phyloP scores from a whole-genome alignment of 257 asterid species.

The Verbena officinalis region DNA sequence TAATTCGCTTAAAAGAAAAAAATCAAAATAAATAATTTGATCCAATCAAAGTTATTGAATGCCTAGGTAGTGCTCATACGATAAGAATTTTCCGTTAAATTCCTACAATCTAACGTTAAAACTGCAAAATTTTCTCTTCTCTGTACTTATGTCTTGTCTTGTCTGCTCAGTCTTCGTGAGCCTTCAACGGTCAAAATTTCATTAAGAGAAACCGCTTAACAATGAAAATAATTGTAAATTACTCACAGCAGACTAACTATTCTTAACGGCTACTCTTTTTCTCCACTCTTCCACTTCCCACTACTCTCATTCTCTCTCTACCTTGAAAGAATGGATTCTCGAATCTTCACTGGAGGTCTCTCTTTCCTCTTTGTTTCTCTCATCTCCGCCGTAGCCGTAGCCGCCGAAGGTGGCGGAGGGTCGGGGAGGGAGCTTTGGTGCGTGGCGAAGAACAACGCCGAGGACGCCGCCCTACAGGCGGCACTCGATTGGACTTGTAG shows the following conservation, averaged over 20 bases:
- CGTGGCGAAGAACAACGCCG: constrained; percentile 93
- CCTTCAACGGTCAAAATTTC: constrained; percentile 34
- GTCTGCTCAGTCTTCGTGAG: constrained; percentile 18
- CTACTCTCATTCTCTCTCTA: constrained; percentile 11
- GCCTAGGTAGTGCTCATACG: too few relatives aligned
- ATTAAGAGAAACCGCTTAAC: not conserved
- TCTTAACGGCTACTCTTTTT: constrained; percentile 6
- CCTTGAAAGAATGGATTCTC: constrained; percentile 31
- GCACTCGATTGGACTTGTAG: constrained; percentile 93
- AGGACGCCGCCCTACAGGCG: constrained; percentile 67
- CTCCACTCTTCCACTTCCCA: constrained; percentile 8
- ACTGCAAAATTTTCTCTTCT: not conserved
- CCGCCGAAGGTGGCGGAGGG: constrained; percentile 16
- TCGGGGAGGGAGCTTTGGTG: constrained; percentile 71
- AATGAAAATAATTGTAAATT: not conserved
- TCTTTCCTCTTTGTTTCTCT: constrained; percentile 21
- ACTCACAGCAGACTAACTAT: constrained; percentile 2
- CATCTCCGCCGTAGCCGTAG: constrained; percentile 34
- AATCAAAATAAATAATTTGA: not conserved
- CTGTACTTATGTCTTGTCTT: constrained; percentile 17
- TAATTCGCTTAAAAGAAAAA: too few relatives aligned
- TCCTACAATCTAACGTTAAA: not conserved
- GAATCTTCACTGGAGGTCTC: constrained; percentile 26
- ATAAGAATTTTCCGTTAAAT: not conserved
- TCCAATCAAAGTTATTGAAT: too few relatives aligned